Evolutionary conservation across 345 rosid genomes (phyloP), one percentile per base, ranked within the genome.

Genomic region (Firmiana major): DNA sequence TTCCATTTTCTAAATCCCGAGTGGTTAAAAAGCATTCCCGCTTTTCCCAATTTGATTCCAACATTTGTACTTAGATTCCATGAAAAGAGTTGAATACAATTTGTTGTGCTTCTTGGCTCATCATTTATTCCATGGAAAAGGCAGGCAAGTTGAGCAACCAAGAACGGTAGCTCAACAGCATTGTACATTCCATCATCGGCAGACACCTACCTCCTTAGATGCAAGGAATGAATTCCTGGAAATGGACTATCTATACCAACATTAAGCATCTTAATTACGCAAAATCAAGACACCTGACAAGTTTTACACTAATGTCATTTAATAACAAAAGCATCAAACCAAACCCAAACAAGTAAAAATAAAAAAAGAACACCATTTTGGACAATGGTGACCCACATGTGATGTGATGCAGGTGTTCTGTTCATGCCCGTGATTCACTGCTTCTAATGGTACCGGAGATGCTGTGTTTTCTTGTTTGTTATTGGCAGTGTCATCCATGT

Each of bases 371-470:
- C 21, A 63, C 31, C 22, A n/a, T 42, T 54, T 16, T n/a, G 59
- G 49, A 26, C 9, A 73, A n/a, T 22, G 55, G 72, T 38, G 81
- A 75, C 51, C 67, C 68, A 48, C 86, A 54, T 28, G 73, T 31
- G 83, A 74, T n/a, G 66, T 42, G 79, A 69, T 38, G 72, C 67
- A 65, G 68, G 12, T 36, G 31, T 60, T 70, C 54, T 77, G 43
- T 19, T 63, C 40, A 36, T 71, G 77, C 87, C 53, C 85, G 87
- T 85, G 87, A 82, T 76, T 69, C 28, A 9, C 68, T 54, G 76
- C 45, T 15, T 45, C 38, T 70, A 17, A 21, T 62, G 28, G 80
- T 42, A 59, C 24, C 21, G 19, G 72, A 24, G 76, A 43, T 63
- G 6, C 81, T 51, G 48, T 62, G 78, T 57, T 68, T 31, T 81